These are phyloP conservation scores for Pyrenula aspistea DNA, from an alignment of 495 filamentous ascomycete genomes.

Conservation along the genomic window DNA sequence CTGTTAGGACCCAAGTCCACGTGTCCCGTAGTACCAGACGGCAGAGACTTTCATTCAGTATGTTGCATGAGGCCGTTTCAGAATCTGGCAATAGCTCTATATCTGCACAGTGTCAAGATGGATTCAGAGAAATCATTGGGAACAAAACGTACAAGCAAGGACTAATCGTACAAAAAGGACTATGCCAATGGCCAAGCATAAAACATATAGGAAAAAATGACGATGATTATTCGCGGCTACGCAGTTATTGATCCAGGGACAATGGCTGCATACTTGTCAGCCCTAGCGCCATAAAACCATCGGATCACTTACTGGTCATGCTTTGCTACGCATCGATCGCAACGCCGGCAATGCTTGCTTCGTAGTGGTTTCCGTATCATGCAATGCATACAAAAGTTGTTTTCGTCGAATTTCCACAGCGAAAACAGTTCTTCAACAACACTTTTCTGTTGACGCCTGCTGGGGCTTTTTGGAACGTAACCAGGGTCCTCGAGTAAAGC, in stretches of 20 bases:
- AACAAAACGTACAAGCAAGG: constrained; percentile 36
- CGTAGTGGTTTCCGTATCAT: constrained; percentile 86
- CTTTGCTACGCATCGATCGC: constrained; percentile 85
- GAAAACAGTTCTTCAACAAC: constrained; percentile 74
- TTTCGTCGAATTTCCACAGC: constrained; percentile 81
- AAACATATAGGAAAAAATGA: constrained; percentile 84
- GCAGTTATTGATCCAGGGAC: constrained; percentile 96
- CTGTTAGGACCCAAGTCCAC: constrained; percentile 63
- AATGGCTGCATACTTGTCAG: constrained; percentile 50
- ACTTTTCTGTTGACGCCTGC: constrained; percentile 75
- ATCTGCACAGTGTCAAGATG: constrained; percentile 21
- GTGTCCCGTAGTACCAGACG: constrained; percentile 62
- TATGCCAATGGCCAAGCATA: constrained; percentile 65
- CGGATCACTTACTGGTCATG: constrained; percentile 74
- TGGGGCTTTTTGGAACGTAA: constrained; percentile 84
- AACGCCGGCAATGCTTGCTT: constrained; percentile 90
- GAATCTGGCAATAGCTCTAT: constrained; percentile 41
- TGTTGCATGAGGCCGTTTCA: constrained; percentile 47
- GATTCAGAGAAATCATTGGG: no score
- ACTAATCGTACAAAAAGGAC: constrained; percentile 43
- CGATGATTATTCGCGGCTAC: constrained; percentile 88
- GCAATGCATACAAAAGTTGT: constrained; percentile 85
- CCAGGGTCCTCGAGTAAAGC: constrained; percentile 85
- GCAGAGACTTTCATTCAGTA: constrained; percentile 67
- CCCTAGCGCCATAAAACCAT: background rate